Evolutionary conservation across 2,329 filamentous ascomycete species (phyloP).

Genomic region (Zymoseptoria passerinii): DNA sequence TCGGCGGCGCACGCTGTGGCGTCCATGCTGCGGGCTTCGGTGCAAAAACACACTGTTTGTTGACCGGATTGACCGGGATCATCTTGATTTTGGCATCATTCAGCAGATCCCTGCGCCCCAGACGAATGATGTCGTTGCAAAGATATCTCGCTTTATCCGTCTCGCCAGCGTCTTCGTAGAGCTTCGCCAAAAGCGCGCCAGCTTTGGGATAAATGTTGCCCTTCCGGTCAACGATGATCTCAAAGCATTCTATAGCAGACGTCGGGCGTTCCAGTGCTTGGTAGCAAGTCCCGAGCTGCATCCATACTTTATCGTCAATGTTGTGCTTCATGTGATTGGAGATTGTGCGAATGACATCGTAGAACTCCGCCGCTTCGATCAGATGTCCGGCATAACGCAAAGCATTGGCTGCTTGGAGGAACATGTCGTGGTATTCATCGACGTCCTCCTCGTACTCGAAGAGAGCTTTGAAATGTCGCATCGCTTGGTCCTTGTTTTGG

Average conservation of each 20-base stretch:
- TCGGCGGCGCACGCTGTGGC: not conserved
- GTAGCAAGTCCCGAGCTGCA: conserved; percentile 59
- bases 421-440: conserved; percentile 67
- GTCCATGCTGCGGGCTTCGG: not conserved
- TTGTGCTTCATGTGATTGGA: conserved; percentile 22
- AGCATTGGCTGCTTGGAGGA: conserved; percentile 60
- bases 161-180: conserved; percentile 66
- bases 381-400: conserved; percentile 45
- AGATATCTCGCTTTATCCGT: conserved; percentile 69
- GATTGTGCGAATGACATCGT: conserved; percentile 39
- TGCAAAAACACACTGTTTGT: not conserved
- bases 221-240: conserved; percentile 50
- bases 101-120: conserved; percentile 37
- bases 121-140: conserved; percentile 63
- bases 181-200: conserved; percentile 53
- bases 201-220: conserved; percentile 13
- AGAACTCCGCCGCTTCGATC: conserved; percentile 51
- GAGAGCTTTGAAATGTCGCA: conserved; percentile 45
- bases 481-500: conserved; percentile 57
- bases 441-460: conserved; percentile 59
- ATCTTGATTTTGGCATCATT: conserved; percentile 15
- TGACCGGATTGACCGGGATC: conserved; percentile 6
- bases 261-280: conserved; percentile 53
- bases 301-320: conserved; percentile 42
- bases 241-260: conserved; percentile 69